A percentile compares a stretch with the other conserved stretches of the same genome.
Conservation (phyloP, 2,329 filamentous ascomycete genomes). For the Fusarium citri region DNA sequence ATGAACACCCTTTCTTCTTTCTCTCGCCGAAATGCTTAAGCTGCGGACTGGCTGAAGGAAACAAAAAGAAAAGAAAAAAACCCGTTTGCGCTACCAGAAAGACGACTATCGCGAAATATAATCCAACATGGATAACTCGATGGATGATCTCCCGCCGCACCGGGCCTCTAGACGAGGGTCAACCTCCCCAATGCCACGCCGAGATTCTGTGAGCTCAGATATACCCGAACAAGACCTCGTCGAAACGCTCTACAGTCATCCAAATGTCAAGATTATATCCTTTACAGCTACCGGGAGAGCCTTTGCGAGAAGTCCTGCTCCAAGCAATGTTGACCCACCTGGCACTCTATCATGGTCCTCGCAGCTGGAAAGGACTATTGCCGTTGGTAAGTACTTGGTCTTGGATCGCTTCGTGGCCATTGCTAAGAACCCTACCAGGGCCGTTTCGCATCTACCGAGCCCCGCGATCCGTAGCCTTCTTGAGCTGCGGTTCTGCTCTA, state of each 20-base stretch:
- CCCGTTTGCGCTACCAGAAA: slow-evolving; percentile 24
- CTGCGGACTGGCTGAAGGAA: slow-evolving; percentile 24
- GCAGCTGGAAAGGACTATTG: slow-evolving; percentile 82
- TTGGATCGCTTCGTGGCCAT: not conserved
- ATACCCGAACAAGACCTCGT: slow-evolving; percentile 53
- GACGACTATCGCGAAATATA: not conserved
- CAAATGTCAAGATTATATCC: slow-evolving; percentile 74
- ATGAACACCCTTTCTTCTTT: slow-evolving; percentile 33
- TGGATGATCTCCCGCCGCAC: slow-evolving; percentile 39
- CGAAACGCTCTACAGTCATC: slow-evolving; percentile 80
- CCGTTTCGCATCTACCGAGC: slow-evolving; percentile 86
- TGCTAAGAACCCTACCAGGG: slow-evolving; percentile 58
- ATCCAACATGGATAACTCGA: slow-evolving; percentile 39
- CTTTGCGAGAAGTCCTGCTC: slow-evolving; percentile 48
- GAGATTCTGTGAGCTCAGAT: slow-evolving; percentile 39
- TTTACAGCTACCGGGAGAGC: slow-evolving; percentile 57
- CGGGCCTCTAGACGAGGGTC: slow-evolving; percentile 51
- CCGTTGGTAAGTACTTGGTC: slow-evolving; percentile 68
- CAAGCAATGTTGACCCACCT: slow-evolving; percentile 59
- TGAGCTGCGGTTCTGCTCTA: slow-evolving; percentile 85
- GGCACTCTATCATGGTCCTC: slow-evolving; percentile 79
- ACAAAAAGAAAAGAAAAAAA: not conserved
- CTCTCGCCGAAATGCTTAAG: slow-evolving; percentile 42
- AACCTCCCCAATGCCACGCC: slow-evolving; percentile 53
- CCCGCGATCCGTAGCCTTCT: slow-evolving; percentile 85